Base-by-base conservation (phyloP, 176 grass and related monocot species). In the Echinochloa phyllopogon region DNA sequence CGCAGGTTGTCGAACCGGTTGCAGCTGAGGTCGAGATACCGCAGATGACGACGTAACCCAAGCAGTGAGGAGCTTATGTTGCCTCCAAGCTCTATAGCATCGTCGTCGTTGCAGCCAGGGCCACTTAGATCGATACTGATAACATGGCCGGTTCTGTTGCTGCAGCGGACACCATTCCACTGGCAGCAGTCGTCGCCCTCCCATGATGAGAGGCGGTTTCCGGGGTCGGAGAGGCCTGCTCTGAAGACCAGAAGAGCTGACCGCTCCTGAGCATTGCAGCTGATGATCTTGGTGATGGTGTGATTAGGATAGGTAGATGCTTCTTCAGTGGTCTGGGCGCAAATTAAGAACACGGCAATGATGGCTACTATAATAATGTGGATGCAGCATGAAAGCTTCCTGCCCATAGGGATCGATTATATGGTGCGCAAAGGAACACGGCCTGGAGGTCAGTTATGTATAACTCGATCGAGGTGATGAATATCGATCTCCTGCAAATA, bases 1-100 rank as follows among this genome's bases (percentile, higher is more conserved):
- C 10, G 38, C 13, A 36, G 10, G 7, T 29, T 65, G 20, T 3
- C 20, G 59, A 89, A 89, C 17, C 43, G 6, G 76, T 89, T 89
- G 37, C 6, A 86, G 49, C 83, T 90, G 29, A 90, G 80, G 52
- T 90, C 79, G 4, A 90, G 79, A 57, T 67, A 27, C 18, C 65
- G 69, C 11, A 87, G 21, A 27, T 86, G 53, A 10, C 72, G 53
- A 10, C 72, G 47, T 1, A 91, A 82, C 20, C 7, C 20, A 43
- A 75, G 23, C 10, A 87, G 68, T 24, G 79, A 80, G 38, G 84
- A 60, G 45, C 89, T 72, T 14, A 90, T 50, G 15, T 66, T 44
- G 43, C 83, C 68, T 29, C 88, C 24, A 5, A 86, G 59, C 42
- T 57, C 27, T 66, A 13, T 25, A 1, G 0, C 13, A 18, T 3